Base-by-base conservation (phyloP, 768 basidiomycete species). In the Boletus speciosus region DNA sequence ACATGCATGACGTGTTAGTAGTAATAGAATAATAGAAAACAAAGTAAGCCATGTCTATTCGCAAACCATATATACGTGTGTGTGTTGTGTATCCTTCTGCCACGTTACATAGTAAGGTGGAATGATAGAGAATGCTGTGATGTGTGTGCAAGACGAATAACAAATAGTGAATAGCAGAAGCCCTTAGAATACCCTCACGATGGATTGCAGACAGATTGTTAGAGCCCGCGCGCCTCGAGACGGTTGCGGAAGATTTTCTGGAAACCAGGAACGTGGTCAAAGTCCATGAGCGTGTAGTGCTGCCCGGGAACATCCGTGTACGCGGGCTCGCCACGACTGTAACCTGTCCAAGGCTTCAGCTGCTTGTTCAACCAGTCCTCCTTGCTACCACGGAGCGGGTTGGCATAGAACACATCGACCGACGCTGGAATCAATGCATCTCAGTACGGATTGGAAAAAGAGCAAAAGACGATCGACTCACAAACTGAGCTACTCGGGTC, bases 251-350 rank as follows among this genome's bases (percentile, higher is more conserved):
- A 67, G 41, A 68, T 59, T 54, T 65, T 67, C 43, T 67, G 66
- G 58, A 67, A 69, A 1, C 54, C 58, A 1, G 65, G 65, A 5
- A 69, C 68, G 32, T 68, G 66, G 48, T 70, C 68, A 40, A 65
- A 61, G 55, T 68, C 66, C 68, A 68, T 70, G 14, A 68, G 57
- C 2, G 66, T 70, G 43, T 67, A 68, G 46, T 68, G 66, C 12
- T 65, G 61, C 23, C 66, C 66, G 0, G 66, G 66, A 4, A 68
- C 66, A 16, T 68, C 66, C 0, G 54, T 68, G 6, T 55, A 68
- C 6, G 53, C 12, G 3, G 66, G 53, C 51, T 70, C 61, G 32
- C 43, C 12, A 2, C 67, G 67, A 31, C 66, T 54, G 60, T 59
- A 67, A 0, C 10, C 63, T 12, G 4, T 41, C 66, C 68, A 70